Base-by-base conservation (phyloP, 169 alveolate species). In the Plasmodium adleri region DNA sequence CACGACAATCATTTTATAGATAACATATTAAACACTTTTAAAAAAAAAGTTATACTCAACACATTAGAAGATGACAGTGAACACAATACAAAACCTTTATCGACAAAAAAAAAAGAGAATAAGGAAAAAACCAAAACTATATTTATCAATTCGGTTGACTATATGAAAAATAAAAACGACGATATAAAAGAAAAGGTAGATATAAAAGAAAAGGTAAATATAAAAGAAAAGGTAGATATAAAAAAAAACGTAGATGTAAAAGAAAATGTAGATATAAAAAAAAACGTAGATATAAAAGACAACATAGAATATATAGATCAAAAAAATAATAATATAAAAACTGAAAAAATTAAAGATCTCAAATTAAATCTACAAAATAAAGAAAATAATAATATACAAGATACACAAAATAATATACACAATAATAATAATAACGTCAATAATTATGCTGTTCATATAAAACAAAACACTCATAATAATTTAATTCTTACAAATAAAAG, bases 21-120 rank as follows among this genome's bases (percentile, higher is more conserved):
- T 83, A 83, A 83, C 56, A 83, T 83, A 54, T 26, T 83, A 60
- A 83, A 83, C 39, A 83, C 54, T 49, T 83, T 83, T 45, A 67
- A 83, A 83, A 83, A 83, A 39, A 83, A 83, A 68, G 91, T 72
- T 4, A 83, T 68, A 49, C 64, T 83, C 68, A 83, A 83, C 28
- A 83, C 80, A 5, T 26, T 83, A 63, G 91, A 83, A 56, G 91
- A 83, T 59, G 91, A 83, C 20, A 83, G 68, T 15, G 91, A 83
- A 43, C 56, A 83, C 24, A 52, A 13, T 12, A 63, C 22, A 13
- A 83, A 83, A 67, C 8, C 28, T 3, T 13, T 83, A 49, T 9
- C 54, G 0, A 39, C 54, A 3, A 64, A 68, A n/a, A 52, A 78
- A 26, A 78, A 70, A 59, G 78, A 78, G 28, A 83, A 83, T 32